Conservation (phyloP, 139 green algal genomes). For the Haematococcus lacustris region DNA sequence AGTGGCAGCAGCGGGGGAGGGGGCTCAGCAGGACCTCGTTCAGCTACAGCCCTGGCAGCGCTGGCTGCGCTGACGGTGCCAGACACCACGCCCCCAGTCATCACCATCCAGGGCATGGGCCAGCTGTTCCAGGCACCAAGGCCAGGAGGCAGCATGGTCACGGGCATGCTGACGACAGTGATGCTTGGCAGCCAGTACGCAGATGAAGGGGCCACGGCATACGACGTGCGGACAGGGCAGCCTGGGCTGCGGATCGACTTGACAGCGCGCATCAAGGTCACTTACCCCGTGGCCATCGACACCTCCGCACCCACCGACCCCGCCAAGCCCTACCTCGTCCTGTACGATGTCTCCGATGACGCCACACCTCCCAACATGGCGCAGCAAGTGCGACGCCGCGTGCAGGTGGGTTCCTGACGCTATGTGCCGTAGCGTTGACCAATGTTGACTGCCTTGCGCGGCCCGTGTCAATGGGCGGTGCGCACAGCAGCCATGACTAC, state of each 20-base stretch:
- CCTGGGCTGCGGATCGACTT: background rate
- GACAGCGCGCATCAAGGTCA: background rate
- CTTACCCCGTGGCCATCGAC: too few relatives aligned
- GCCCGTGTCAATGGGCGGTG: too few relatives aligned
- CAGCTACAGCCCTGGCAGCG: too few relatives aligned
- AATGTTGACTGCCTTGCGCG: too few relatives aligned
- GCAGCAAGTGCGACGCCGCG: background rate
- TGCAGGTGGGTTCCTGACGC: constrained; percentile 1
- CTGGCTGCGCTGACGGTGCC: too few relatives aligned
- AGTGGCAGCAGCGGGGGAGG: too few relatives aligned
- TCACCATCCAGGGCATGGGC: background rate
- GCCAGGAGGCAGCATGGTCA: background rate
- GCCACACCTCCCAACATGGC: background rate
- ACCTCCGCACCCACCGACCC: too few relatives aligned
- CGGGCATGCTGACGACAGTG: background rate
- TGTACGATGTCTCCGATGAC: background rate
- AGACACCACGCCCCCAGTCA: constrained; percentile 5
- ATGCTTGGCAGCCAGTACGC: background rate
- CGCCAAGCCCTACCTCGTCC: too few relatives aligned
- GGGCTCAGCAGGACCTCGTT: too few relatives aligned
- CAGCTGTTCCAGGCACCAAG: constrained; percentile 5
- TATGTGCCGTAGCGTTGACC: too few relatives aligned
- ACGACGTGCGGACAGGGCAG: background rate
- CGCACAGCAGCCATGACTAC: too few relatives aligned
- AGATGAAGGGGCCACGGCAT: background rate